Base-by-base conservation (phyloP, 768 basidiomycete species). In the Lactarius sanguifluus region DNA sequence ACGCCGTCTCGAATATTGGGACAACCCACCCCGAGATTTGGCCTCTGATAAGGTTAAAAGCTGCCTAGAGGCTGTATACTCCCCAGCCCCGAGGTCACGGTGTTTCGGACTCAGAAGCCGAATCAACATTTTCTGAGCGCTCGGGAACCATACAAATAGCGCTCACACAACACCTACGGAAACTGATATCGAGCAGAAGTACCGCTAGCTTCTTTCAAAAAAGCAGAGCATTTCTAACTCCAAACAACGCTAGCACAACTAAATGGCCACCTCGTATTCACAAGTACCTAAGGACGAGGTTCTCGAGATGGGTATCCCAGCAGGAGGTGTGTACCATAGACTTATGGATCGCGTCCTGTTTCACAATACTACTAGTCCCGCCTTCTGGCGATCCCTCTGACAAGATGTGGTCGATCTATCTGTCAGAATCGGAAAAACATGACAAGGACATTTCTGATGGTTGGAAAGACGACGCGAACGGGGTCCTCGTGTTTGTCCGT, bases 341-440 rank as follows among this genome's bases (percentile, higher is more conserved):
- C 23, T 25, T 25, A 15, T 52, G 50, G 50, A 25, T 28, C 12
- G 25, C 12, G 13, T 6, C 25, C 0, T 25, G 6, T 52, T 23
- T 52, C 50, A 25, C 50, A 25, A 25, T 23, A 52, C 25, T 25
- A 13, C 25, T 15, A 52, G 50, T 25, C 50, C 50, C 50, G 1
- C 25, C 50, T 16, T 52, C 50, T 6, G 25, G 56, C 30, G 56
- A 36, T 20, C 34, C 56, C 12, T 36, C 65, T 6, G 65, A 47
- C 7, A 62, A 57, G 41, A 55, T 57, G 30, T 66, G 65, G 65
- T 66, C 40, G 20, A 52, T 66, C 23, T 66, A 66, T 43, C 36
- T 66, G 30, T 34, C 30, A 4, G 60, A 62, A 25, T 34, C 40
- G 7, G 36, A 61, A 61, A 66, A 61, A 41, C 28, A 36, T 28